phyloP scores from a whole-genome alignment of 345 rosid genomes.

The Euphorbia lathyris region DNA sequence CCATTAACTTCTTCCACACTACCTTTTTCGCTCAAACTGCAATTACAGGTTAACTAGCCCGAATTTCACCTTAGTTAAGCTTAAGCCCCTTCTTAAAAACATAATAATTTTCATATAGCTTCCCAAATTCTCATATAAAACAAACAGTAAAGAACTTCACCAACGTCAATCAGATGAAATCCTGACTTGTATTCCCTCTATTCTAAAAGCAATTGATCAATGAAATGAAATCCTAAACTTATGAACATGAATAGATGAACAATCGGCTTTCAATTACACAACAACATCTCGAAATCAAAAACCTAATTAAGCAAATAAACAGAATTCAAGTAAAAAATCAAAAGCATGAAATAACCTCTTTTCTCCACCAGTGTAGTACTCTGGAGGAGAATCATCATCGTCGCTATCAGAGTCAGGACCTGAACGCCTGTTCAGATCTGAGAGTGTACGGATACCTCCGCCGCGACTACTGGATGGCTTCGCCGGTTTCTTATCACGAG shows the following conservation, averaged over 20 bases:
- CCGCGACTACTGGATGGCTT: conserved; percentile 59
- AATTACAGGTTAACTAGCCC: too few species aligned
- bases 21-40: neutral
- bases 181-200: neutral
- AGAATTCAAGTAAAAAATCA: neutral
- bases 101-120: neutral
- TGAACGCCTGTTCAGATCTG: conserved; percentile 76
- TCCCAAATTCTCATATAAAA: neutral
- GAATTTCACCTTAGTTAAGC: too few species aligned
- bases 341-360: conserved; percentile 49
- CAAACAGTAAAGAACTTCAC: neutral
- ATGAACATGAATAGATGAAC: neutral
- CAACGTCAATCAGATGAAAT: neutral
- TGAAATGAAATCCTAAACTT: neutral
- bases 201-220: neutral
- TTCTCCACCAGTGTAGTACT: conserved; percentile 94
- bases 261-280: neutral
- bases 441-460: conserved; percentile 73
- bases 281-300: neutral
- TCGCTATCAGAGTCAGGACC: conserved; percentile 81
- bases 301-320: neutral
- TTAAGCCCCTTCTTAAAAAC: neutral
- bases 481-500: conserved; percentile 71
- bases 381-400: conserved; percentile 75
- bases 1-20: neutral